Conservation (phyloP, 2,329 filamentous ascomycete species). For the Talaromyces sp. region DNA sequence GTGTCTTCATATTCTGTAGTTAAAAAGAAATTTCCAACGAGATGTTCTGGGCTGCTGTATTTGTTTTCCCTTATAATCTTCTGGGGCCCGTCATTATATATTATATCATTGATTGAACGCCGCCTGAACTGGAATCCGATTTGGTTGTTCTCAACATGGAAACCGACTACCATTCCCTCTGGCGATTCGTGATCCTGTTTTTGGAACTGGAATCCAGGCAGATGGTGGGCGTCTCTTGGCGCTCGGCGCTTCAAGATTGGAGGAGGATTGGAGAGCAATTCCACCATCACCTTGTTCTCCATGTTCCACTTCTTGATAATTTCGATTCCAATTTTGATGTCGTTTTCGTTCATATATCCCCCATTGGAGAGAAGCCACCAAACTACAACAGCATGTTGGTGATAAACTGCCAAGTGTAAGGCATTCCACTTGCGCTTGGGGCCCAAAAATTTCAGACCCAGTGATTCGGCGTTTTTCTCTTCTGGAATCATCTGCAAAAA, state of each 20-base stretch:
- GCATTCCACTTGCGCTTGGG: neutral
- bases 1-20: neutral
- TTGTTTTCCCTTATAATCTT: neutral
- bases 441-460: neutral
- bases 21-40: neutral
- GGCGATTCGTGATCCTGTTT: neutral
- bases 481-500: slow-evolving; percentile 4
- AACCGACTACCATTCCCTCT: neutral
- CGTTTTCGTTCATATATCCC: neutral
- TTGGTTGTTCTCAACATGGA: neutral
- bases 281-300: neutral
- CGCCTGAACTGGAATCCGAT: slow-evolving; percentile 2
- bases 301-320: neutral
- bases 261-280: neutral
- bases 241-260: neutral
- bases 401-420: slow-evolving; percentile 6
- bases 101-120: neutral
- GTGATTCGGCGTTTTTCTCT: neutral
- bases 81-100: slow-evolving; percentile 4
- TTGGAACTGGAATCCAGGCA: neutral
- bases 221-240: neutral
- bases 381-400: slow-evolving; percentile 1
- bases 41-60: neutral
- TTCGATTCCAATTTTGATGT: slow-evolving; percentile 3
- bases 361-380: slow-evolving; percentile 14